Conservation (phyloP, 257 asterid species). For the Scutellaria galericulata region DNA sequence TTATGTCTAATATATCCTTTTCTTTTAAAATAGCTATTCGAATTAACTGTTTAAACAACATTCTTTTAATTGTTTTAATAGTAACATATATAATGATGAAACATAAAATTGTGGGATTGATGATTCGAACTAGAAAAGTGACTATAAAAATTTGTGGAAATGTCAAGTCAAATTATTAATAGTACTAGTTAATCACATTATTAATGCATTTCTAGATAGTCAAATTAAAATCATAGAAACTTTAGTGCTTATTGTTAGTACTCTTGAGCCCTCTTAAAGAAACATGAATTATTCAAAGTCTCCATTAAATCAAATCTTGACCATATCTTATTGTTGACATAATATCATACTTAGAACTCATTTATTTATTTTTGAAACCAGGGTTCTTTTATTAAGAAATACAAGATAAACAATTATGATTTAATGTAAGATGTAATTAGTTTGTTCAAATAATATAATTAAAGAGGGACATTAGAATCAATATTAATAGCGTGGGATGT, state of each 20-base stretch:
- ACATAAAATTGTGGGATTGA: too few species aligned
- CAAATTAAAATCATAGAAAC: conserved; percentile 32
- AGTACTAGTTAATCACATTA: conserved; percentile 5
- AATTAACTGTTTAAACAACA: too few species aligned
- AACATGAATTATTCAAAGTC: conserved; percentile 36
- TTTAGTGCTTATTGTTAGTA: conserved; percentile 8
- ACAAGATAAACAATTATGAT: too few species aligned
- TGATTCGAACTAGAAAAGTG: too few species aligned
- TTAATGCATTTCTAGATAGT: conserved; percentile 30
- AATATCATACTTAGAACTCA: neutral
- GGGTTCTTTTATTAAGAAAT: too few species aligned
- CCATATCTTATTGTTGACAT: conserved; percentile 11
- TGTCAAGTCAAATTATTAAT: conserved; percentile 14
- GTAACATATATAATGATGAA: too few species aligned
- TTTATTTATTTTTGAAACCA: neutral
- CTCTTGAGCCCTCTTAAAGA: conserved; percentile 32
- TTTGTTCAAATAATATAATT: neutral
- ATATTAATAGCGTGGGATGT: too few species aligned
- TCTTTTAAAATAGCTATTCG: too few species aligned
- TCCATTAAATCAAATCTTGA: conserved; percentile 36
- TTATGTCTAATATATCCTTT: too few species aligned
- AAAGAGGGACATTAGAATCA: neutral
- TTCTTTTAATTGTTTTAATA: too few species aligned
- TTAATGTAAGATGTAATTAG: too few species aligned
- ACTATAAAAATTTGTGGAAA: neutral